Evolutionary conservation across 2,329 filamentous ascomycete species (phyloP), one percentile per base, ranked within the genome.

Genomic region (Tolypocladium guangdongense): DNA sequence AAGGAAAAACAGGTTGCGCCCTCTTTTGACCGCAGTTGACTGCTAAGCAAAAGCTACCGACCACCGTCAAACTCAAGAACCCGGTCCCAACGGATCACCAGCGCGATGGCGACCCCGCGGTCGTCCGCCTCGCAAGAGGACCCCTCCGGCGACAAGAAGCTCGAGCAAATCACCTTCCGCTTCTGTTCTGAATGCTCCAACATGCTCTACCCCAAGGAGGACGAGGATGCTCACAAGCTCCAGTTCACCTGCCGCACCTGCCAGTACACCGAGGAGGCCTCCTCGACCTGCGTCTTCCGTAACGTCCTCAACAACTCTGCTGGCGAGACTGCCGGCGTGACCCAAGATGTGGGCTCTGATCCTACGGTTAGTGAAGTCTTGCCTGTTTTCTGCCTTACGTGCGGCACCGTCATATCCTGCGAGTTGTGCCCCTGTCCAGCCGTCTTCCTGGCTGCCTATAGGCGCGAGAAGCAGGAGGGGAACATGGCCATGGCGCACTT

Each of bases 111-210:
- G 32, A 78, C 80, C 12, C 81, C 81, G 35, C 73, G 77, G 57
- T 77, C 79, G 32, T 78, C 72, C 47, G 66, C 67, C 52, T 71
- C 71, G 35, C 64, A 73, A 58, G 72, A 74, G 47, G 70, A 64
- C 58, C 65, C 67, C 24, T 64, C 66, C 50, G 69, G 65, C 55
- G 74, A 78, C 63, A 78, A 77, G 64, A 75, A 75, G 61, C 74
- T 77, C 59, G 84, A 92, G 73, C 90, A 95, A 71, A 91, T 97
- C 71, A 90, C 89, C 49, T 99, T 97, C 73, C 87, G 89, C 66
- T 99, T 99, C 80, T 99, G 93, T 77, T 90, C 90, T 63, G 93
- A 99, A 79, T 99, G 93, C 76, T 96, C 91, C 64, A 99, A 99
- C 78, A 88, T 99, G 81, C 79, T 99, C 53, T 97, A 97, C 67